A percentile compares a stretch with the other conserved stretches of the same genome.
Conservation (phyloP, 2,329 filamentous ascomycete species). For the Diaporthe caulivora region DNA sequence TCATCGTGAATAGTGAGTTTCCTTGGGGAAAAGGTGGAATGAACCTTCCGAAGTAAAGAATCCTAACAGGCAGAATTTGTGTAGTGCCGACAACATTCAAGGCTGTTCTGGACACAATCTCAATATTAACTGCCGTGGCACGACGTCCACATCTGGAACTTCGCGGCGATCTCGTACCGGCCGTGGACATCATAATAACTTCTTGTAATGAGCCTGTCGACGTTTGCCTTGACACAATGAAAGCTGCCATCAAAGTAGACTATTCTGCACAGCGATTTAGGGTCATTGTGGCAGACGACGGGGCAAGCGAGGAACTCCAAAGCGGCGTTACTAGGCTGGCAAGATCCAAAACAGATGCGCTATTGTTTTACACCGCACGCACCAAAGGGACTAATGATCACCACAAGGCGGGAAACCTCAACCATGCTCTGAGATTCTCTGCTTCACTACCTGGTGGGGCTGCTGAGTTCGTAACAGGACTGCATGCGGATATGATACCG, state of each 20-base stretch:
- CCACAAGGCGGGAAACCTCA: constrained; percentile 74
- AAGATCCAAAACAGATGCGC: constrained; percentile 46
- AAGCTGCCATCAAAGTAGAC: constrained; percentile 66
- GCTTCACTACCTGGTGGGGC: constrained; percentile 65
- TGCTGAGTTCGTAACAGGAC: constrained; percentile 70
- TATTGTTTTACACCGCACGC: constrained; percentile 47
- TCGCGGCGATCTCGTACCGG: constrained; percentile 61
- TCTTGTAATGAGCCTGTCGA: constrained; percentile 70
- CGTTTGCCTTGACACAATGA: constrained; percentile 67
- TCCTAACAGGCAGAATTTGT: neutral
- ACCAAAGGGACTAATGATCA: neutral
- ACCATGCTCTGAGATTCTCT: constrained; percentile 67
- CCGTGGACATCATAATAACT: constrained; percentile 69
- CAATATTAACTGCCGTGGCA: constrained; percentile 1
- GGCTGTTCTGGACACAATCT: neutral
- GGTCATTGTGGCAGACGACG: constrained; percentile 69
- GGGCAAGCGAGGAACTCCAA: constrained; percentile 56
- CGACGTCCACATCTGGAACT: constrained; percentile 62
- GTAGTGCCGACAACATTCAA: constrained; percentile 7
- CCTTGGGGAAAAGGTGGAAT: neutral
- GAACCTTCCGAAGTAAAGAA: neutral
- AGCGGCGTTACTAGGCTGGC: constrained; percentile 48
- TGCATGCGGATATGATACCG: constrained; percentile 78
- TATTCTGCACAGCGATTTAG: constrained; percentile 66
- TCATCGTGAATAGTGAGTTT: neutral